Evolutionary conservation across 495 filamentous ascomycete genomes (phyloP).

Genomic region (Xylaria longipes): DNA sequence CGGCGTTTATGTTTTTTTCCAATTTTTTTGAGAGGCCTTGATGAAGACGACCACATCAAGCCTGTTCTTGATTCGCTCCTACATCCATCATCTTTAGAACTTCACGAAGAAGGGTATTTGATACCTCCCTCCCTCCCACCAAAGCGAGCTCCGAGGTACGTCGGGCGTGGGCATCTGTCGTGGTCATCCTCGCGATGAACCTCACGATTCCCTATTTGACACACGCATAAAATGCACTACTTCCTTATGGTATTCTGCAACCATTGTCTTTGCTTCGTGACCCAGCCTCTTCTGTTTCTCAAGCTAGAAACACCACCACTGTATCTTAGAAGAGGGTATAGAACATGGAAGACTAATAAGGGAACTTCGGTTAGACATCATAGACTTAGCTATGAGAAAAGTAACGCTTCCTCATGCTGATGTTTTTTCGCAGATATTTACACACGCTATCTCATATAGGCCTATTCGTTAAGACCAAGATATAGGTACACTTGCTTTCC

Average conservation of each 20-base stretch:
- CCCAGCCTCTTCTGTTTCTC: not conserved
- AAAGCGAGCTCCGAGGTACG: not conserved
- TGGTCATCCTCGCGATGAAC: not conserved
- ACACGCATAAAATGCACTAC: not conserved
- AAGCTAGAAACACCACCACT: not conserved
- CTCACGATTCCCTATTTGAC: not conserved
- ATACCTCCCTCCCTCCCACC: too few species aligned
- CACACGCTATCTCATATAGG: constrained; percentile 22
- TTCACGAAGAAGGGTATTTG: not conserved
- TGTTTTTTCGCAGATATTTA: constrained; percentile 21
- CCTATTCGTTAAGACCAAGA: constrained; percentile 18
- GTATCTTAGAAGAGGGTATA: not conserved
- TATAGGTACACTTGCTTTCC: constrained; percentile 24
- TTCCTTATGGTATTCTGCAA: not conserved
- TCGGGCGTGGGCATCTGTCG: not conserved
- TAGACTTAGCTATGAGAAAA: not conserved
- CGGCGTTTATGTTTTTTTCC: constrained; percentile 17
- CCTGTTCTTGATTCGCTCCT: not conserved
- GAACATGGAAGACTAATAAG: not conserved
- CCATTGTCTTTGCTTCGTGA: not conserved
- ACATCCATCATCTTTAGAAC: not conserved
- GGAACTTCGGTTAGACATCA: not conserved
- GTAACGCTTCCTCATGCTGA: constrained; percentile 3
- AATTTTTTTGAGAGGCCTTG: not conserved
- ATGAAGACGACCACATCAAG: not conserved